A percentile compares a stretch with the other conserved stretches of the same genome.
phyloP scores from a whole-genome alignment of 2,329 filamentous ascomycete species.

The Phialocephala subalpina region DNA sequence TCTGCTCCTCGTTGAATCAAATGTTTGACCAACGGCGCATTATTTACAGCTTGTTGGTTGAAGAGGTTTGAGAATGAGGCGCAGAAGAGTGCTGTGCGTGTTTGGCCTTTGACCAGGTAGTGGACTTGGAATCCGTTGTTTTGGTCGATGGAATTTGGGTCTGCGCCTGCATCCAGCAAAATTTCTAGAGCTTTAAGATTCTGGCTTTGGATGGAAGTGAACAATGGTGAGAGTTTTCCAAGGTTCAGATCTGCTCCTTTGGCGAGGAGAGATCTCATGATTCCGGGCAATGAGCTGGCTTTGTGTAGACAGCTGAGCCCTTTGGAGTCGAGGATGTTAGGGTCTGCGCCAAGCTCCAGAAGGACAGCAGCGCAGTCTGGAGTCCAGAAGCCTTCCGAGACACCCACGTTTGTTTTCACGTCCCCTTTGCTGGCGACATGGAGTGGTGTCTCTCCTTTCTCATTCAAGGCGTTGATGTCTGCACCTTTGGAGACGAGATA shows the following conservation, averaged over 20 bases:
- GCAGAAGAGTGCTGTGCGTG: neutral
- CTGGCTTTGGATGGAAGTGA: conserved; percentile 25
- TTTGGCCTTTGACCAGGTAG: neutral
- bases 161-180: conserved; percentile 27
- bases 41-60: neutral
- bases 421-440: conserved; percentile 25
- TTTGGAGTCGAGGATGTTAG: neutral
- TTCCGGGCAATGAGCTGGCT: neutral
- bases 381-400: conserved; percentile 1
- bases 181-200: conserved; percentile 21
- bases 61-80: neutral
- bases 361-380: neutral
- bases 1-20: conserved; percentile 1
- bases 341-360: neutral
- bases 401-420: conserved; percentile 12
- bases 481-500: conserved; percentile 13
- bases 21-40: neutral
- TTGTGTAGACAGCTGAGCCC: neutral
- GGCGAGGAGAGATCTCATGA: conserved; percentile 23
- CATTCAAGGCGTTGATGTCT: conserved; percentile 26
- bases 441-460: conserved; percentile 32
- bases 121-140: neutral
- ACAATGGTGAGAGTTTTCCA: conserved; percentile 28
- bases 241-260: conserved; percentile 24
- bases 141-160: conserved; percentile 9